Evolutionary conservation across 78 protist species (phyloP).

Genomic region (Dictyostelium brefeldianum): DNA sequence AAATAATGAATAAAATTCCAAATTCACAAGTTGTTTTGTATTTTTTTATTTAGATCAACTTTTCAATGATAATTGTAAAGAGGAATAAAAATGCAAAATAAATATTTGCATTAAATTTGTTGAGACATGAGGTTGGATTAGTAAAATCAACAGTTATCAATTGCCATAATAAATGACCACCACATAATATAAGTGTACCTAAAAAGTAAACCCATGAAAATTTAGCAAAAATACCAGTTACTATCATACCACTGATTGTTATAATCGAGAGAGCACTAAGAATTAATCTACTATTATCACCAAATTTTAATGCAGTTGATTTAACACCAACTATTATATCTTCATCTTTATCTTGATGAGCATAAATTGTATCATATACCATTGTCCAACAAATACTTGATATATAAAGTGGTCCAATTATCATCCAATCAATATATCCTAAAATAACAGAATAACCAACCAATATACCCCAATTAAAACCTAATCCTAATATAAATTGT

Average conservation of each 20-base stretch:
- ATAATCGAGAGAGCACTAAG: constrained; percentile 58
- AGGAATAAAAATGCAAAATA: constrained; percentile 36
- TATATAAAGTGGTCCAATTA: constrained; percentile 83
- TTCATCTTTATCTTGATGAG: constrained; percentile 94
- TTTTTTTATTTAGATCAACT: background rate
- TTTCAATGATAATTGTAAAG: constrained; percentile 29
- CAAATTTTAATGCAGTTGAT: constrained; percentile 91
- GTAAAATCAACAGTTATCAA: constrained; percentile 66
- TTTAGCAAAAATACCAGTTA: constrained; percentile 43
- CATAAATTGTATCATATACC: constrained; percentile 95
- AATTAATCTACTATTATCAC: background rate
- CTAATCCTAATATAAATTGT: constrained; percentile 92
- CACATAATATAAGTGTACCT: constrained; percentile 16
- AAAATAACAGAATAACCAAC: constrained; percentile 87
- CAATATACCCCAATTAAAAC: constrained; percentile 96
- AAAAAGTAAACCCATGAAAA: constrained; percentile 39
- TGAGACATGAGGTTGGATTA: constrained; percentile 46
- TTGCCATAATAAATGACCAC: constrained; percentile 88
- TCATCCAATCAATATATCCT: constrained; percentile 66
- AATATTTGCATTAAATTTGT: constrained; percentile 46
- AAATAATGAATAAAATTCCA: too few relatives aligned
- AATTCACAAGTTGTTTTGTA: too few relatives aligned
- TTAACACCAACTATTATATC: constrained; percentile 91
- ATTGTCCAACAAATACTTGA: constrained; percentile 93
- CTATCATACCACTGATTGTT: constrained; percentile 38